Evolutionary conservation across 2,329 filamentous ascomycete species (phyloP), one percentile per base, ranked within the genome.

Genomic region (Beauveria pseudobassiana): DNA sequence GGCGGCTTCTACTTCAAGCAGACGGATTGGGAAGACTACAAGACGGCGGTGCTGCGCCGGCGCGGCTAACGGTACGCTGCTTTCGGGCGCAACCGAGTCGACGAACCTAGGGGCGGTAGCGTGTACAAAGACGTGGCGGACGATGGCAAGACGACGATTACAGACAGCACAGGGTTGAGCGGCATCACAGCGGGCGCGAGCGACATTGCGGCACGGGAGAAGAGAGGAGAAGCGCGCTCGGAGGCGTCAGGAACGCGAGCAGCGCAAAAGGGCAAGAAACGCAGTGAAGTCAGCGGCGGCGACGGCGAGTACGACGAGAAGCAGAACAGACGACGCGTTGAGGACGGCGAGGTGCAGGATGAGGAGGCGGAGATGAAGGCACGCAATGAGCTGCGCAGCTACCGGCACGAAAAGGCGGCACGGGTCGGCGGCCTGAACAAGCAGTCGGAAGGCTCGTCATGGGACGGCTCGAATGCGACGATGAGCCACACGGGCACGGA

Each of bases 1-100:
- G 95, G 95, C 64, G 95, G 95, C 16, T 97, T 98, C 78, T 79
- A 89, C 65, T 98, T 92, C 81, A 83, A 83, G 52, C 79, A 96
- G 65, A 81, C 85, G 42, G 95, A 99, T 75, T 99, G 95, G 93
- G 93, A 98, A 6, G 95, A 99, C 71, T 99, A 99, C 84, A 98
- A 98, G 74, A 88, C 89, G 1, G 97, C 93, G 0, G 95, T 99
- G 2, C 77, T 99, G 51, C 85, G 95, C 48, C 89, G 93, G 59
- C 92, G 89, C 70, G 93, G 92, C 0, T 5, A 93, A 97, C 75
- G 93, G 93, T 46, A 93, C 89, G 50, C 87, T 93, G 1, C 80
- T 97, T 5, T 89, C 86, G 61, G 90, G 91, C 60, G 93, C 90
- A 0, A 96, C 92, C 1, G 85, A 86, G 69, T 88, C 86, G 68